Evolutionary conservation across 306 rosid species (phyloP).

Genomic region (Glycine tomentella): DNA sequence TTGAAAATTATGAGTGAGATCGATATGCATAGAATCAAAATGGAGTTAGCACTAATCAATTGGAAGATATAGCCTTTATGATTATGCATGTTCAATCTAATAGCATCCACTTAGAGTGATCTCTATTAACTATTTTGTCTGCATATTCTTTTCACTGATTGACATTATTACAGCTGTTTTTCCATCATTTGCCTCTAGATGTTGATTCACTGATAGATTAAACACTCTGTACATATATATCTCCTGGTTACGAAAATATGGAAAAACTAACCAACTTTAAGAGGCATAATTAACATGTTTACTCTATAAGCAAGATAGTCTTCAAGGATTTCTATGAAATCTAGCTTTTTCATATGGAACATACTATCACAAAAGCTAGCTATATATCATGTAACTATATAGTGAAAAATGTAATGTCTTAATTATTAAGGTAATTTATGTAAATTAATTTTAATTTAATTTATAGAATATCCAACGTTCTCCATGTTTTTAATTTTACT

Average conservation of each 20-base stretch:
- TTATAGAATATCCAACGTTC: neutral
- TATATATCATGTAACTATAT: neutral
- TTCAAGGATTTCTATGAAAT: conserved; percentile 23
- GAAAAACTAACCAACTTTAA: conserved; percentile 42
- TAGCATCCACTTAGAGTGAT: conserved; percentile 37
- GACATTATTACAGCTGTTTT: conserved; percentile 57
- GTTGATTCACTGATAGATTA: conserved; percentile 37
- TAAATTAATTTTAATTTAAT: neutral
- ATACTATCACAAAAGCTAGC: too few relatives aligned
- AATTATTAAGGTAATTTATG: neutral
- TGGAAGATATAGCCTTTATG: conserved; percentile 35
- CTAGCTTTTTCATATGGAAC: conserved; percentile 11
- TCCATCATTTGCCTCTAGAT: conserved; percentile 45
- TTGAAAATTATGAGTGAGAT: neutral
- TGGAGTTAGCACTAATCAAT: neutral
- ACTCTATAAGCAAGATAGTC: conserved; percentile 17
- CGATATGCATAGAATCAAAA: neutral
- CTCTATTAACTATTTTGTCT: conserved; percentile 40
- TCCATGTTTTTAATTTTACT: neutral
- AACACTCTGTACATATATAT: conserved; percentile 24
- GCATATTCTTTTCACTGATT: conserved; percentile 49
- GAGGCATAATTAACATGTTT: conserved; percentile 24
- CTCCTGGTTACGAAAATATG: neutral
- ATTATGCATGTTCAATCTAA: conserved; percentile 34
- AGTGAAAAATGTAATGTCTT: neutral